A percentile compares a stretch with the other conserved stretches of the same genome.
These are phyloP conservation scores for Chlorophyllum brunneum DNA, from an alignment of 768 basidiomycete genomes.

Conservation along the genomic window DNA sequence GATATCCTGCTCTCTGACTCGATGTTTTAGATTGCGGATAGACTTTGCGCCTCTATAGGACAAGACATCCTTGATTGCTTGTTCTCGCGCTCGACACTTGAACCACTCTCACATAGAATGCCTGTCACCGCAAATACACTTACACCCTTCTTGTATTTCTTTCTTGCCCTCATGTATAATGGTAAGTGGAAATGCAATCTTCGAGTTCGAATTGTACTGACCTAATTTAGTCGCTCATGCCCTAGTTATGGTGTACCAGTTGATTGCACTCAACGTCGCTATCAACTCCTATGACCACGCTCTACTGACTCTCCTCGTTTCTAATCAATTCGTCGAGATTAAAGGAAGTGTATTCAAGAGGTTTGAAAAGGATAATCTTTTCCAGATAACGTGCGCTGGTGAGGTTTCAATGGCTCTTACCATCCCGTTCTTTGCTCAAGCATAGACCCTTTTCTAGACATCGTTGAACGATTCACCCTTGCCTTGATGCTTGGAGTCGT, in stretches of 20 bases:
- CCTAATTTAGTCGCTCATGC: conserved; percentile 69
- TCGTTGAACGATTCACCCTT: conserved; percentile 95
- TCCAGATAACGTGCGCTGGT: conserved; percentile 98
- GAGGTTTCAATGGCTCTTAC: conserved; percentile 16
- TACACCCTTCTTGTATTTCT: conserved; percentile 80
- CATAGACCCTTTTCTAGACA: conserved; percentile 57
- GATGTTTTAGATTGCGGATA: conserved; percentile 77
- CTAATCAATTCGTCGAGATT: conserved; percentile 99
- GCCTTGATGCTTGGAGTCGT: conserved; percentile 88
- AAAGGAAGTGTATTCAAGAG: conserved; percentile 99
- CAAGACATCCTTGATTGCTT: conserved; percentile 97
- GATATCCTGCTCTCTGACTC: background rate
- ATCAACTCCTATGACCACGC: conserved; percentile 98
- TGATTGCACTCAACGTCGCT: conserved; percentile 93
- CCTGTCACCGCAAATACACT: conserved; percentile 64
- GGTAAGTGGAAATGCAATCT: conserved; percentile 43
- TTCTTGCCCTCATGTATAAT: conserved; percentile 77
- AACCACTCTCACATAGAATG: conserved; percentile 59
- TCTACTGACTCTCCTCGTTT: conserved; percentile 87
- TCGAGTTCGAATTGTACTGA: background rate
- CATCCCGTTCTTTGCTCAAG: background rate
- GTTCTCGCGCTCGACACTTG: conserved; percentile 89
- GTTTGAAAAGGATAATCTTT: conserved; percentile 97
- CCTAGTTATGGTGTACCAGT: conserved; percentile 93
- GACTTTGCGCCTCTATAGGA: conserved; percentile 92